These are phyloP conservation scores for Crassisporium funariophilum DNA, from an alignment of 768 basidiomycete species.

Conservation along the genomic window DNA sequence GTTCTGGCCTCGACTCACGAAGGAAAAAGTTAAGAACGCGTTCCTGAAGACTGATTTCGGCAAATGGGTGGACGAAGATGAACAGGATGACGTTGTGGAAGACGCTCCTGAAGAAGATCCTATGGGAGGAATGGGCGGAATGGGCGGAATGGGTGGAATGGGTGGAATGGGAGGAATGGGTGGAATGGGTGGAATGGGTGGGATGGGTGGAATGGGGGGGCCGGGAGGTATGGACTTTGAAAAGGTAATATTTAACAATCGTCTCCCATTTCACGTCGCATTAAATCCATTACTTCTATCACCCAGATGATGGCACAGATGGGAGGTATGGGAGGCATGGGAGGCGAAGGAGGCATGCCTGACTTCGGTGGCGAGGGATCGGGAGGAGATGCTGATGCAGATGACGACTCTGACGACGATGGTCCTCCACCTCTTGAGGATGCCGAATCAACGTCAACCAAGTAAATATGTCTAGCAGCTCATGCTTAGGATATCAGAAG, in stretches of 20 bases:
- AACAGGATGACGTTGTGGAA: slow-evolving; percentile 69
- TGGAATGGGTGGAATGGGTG: slow-evolving; percentile 60
- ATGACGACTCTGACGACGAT: slow-evolving; percentile 59
- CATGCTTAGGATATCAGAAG: too few species aligned
- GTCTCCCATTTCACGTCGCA: not conserved
- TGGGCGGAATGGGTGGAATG: slow-evolving; percentile 55
- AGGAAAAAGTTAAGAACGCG: slow-evolving; percentile 77
- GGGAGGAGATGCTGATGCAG: slow-evolving; percentile 37
- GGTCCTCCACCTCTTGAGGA: slow-evolving; percentile 84
- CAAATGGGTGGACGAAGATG: slow-evolving; percentile 98
- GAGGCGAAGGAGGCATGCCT: slow-evolving; percentile 16
- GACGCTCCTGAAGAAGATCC: slow-evolving; percentile 52
- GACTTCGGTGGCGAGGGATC: slow-evolving; percentile 22
- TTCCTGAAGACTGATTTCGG: slow-evolving; percentile 94
- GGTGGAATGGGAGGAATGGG: slow-evolving; percentile 60
- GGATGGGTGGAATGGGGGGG: too few species aligned
- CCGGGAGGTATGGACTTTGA: slow-evolving; percentile 70
- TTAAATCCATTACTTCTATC: slow-evolving; percentile 4
- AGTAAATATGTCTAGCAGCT: slow-evolving; percentile 28
- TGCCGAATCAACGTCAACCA: slow-evolving; percentile 44
- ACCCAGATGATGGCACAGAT: slow-evolving; percentile 60
- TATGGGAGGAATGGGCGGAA: slow-evolving; percentile 50
- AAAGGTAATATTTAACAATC: slow-evolving; percentile 43
- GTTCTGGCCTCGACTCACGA: slow-evolving; percentile 92
- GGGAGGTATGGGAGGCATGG: slow-evolving; percentile 30